These are phyloP conservation scores for Botryotinia narcissicola DNA, from an alignment of 2,329 filamentous ascomycete species.

Conservation along the genomic window DNA sequence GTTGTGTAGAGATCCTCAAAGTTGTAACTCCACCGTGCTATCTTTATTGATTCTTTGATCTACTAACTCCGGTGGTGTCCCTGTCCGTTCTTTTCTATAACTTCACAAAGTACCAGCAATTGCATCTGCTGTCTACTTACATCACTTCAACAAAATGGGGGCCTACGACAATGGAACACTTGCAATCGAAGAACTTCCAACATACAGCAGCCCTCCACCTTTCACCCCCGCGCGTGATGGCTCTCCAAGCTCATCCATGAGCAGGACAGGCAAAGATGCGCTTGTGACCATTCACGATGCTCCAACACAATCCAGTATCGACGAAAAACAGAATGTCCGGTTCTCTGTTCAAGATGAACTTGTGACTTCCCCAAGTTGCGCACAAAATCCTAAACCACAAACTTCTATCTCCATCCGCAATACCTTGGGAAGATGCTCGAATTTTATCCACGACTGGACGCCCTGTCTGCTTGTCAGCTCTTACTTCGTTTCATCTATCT, in stretches of 20 bases:
- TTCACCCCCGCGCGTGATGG: not conserved
- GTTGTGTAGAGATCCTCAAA: not conserved
- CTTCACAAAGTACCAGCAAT: not conserved
- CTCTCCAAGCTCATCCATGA: not conserved
- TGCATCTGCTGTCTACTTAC: not conserved
- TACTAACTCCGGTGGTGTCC: not conserved
- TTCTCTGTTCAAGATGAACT: constrained; percentile 3
- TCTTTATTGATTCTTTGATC: not conserved
- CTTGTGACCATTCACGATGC: constrained; percentile 5
- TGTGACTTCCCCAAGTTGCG: not conserved
- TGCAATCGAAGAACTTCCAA: constrained; percentile 1
- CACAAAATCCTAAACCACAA: not conserved
- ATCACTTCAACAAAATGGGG: not conserved
- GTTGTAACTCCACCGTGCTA: not conserved
- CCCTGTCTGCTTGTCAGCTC: constrained; percentile 42
- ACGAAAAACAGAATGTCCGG: not conserved
- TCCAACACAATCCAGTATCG: not conserved
- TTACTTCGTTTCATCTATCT: constrained; percentile 44
- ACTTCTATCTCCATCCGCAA: not conserved
- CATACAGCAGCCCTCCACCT: not conserved
- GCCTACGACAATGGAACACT: not conserved
- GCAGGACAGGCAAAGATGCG: not conserved
- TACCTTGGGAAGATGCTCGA: constrained; percentile 6
- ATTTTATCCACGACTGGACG: constrained; percentile 40
- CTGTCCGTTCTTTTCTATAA: not conserved